Evolutionary conservation across 306 rosid genomes (phyloP).

Genomic region (Cicer pinnatifidum): DNA sequence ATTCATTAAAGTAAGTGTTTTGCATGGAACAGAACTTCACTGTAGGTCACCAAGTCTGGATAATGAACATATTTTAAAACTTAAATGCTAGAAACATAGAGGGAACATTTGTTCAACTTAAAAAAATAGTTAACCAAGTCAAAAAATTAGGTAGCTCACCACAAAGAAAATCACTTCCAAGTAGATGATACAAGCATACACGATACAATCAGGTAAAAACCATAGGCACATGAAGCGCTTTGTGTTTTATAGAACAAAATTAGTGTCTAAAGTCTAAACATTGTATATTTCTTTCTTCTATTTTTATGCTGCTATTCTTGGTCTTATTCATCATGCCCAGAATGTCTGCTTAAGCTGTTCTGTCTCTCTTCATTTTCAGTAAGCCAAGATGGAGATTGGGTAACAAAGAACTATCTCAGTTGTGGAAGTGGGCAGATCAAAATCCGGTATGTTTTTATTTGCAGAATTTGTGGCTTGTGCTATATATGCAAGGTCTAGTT

Average conservation of each 20-base stretch:
- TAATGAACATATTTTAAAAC: not conserved
- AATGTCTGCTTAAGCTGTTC: conserved; percentile 24
- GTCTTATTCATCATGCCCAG: conserved; percentile 26
- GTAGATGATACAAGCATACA: not conserved
- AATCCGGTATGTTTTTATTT: conserved; percentile 69
- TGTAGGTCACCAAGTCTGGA: not conserved
- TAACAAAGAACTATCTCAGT: conserved; percentile 91
- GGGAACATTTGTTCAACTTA: not conserved
- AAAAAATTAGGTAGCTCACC: not conserved
- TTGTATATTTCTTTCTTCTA: not conserved
- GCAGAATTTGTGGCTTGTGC: conserved; percentile 12
- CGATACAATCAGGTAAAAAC: conserved; percentile 14
- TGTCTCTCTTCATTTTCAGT: conserved; percentile 53
- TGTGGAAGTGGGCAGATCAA: conserved; percentile 99
- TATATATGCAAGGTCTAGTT: conserved; percentile 15
- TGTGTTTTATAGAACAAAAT: conserved; percentile 12
- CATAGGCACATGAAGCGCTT: not conserved
- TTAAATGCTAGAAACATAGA: not conserved
- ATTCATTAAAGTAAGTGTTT: not conserved
- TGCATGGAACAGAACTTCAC: not conserved
- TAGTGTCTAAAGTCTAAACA: not conserved
- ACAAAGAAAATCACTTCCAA: not conserved
- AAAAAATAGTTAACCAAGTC: not conserved
- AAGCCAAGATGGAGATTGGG: conserved; percentile 95
- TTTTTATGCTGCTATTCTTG: conserved; percentile 3